phyloP scores from a whole-genome alignment of 2,329 filamentous ascomycete genomes.

The Byssoonygena ceratinophila region DNA sequence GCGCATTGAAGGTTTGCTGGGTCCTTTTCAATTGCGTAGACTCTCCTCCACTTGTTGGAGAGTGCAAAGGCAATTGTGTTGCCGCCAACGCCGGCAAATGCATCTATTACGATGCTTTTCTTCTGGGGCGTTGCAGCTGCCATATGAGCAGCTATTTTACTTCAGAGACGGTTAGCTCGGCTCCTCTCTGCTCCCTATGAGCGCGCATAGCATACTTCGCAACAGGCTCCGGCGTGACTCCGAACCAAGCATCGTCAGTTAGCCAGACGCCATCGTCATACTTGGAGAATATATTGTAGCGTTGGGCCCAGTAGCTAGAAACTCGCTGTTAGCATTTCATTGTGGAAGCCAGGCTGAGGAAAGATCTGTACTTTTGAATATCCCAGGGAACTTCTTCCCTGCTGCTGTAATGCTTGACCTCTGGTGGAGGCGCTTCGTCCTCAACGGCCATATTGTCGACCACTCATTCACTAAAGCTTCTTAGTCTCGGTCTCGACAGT shows the following conservation, averaged over 20 bases:
- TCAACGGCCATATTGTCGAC: constrained; percentile 24
- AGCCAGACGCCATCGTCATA: constrained; percentile 84
- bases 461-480: not conserved
- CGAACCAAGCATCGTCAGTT: constrained; percentile 93
- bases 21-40: constrained; percentile 85
- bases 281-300: constrained; percentile 73
- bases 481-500: not conserved
- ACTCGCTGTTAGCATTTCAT: constrained; percentile 7
- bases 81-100: constrained; percentile 83
- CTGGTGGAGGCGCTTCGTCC: constrained; percentile 28
- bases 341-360: not conserved
- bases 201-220: constrained; percentile 51
- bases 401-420: constrained; percentile 65
- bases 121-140: constrained; percentile 43
- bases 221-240: constrained; percentile 86
- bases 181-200: not conserved
- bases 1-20: constrained; percentile 72
- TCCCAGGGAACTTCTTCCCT: constrained; percentile 65
- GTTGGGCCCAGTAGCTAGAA: constrained; percentile 75
- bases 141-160: constrained; percentile 67
- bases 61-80: constrained; percentile 92
- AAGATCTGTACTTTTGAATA: constrained; percentile 60
- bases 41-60: constrained; percentile 63
- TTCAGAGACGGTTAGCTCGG: constrained; percentile 23
- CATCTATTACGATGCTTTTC: constrained; percentile 66